Conservation (phyloP, 331 rosid species). For the Phaseolus coccineus region DNA sequence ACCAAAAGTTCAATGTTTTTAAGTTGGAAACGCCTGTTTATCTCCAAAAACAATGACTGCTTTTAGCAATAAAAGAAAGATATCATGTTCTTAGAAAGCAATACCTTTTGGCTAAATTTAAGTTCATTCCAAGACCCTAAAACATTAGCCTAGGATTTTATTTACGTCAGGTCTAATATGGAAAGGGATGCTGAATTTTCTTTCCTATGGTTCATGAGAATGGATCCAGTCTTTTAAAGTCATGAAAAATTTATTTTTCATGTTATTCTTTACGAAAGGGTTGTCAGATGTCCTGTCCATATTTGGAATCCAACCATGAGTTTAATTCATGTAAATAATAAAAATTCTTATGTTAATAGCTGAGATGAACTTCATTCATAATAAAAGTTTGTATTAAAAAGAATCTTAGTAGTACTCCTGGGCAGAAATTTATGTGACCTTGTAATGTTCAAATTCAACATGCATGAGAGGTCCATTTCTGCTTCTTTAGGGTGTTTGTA, state of each 20-base stretch:
- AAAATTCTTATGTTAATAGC: too few relatives aligned
- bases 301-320: neutral
- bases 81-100: neutral
- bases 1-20: neutral
- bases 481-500: slow-evolving; percentile 5
- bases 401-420: neutral
- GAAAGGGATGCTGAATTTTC: slow-evolving; percentile 1
- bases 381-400: neutral
- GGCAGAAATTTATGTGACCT: neutral
- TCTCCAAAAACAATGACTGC: neutral
- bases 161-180: neutral
- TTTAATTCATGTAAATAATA: too few relatives aligned
- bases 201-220: neutral
- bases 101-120: neutral
- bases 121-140: neutral
- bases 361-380: neutral
- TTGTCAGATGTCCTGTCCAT: neutral
- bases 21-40: neutral
- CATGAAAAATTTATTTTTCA: neutral
- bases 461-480: neutral
- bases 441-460: neutral
- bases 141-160: neutral
- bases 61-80: neutral
- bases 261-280: neutral
- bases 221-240: neutral